Evolutionary conservation across 2,329 filamentous ascomycete genomes (phyloP), one percentile per base, ranked within the genome.

Genomic region (Beauveria pseudobassiana): DNA sequence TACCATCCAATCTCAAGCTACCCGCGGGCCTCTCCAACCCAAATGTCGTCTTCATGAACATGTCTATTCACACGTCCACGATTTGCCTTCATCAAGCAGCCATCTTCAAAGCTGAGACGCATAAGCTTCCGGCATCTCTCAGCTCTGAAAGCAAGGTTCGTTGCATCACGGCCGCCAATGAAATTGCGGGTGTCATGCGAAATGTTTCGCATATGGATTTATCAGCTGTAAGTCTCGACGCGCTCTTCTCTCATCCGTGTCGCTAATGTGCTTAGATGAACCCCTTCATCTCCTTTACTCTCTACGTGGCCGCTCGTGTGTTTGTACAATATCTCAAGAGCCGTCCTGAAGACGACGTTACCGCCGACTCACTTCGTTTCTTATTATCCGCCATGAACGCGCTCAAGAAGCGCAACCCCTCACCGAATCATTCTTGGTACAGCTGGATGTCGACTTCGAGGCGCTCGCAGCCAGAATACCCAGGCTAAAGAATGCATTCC

Each of bases 31-130:
- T 96, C 40, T 77, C 80, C 18, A 89, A 93, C 69, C 83, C 92
- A 3, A 98, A 97, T 65, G 86, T 93, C 59, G 86, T 98, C 5
- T 98, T 97, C 72, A 86, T 90, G 62, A 98, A 98, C 69, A 96
- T 99, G 91, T 92, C 90, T 71, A 91, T 99, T 38, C 93, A 98
- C 72, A 96, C 95, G 0, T 96, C 93, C 1, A 92, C 91, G 1
- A 98, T 99, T 59, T 98, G 93, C 73, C 79, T 99, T n/a, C 95
- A 99, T 70, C 95, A 99, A 76, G 95, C 93, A 2, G 95, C 95
- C 28, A 98, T 99, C 22, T 97, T 93, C 81, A 98, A 97, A 72
- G 92, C 93, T 0, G 93, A 98, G 69, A 95, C 92, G 75, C 89
- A 96, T 73, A 84, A 86, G 59, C 78, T 97, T 64, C 87, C 91